Base-by-base conservation (phyloP, 371 early-diverging fungal genomes). In the Mortierella polycephala region DNA sequence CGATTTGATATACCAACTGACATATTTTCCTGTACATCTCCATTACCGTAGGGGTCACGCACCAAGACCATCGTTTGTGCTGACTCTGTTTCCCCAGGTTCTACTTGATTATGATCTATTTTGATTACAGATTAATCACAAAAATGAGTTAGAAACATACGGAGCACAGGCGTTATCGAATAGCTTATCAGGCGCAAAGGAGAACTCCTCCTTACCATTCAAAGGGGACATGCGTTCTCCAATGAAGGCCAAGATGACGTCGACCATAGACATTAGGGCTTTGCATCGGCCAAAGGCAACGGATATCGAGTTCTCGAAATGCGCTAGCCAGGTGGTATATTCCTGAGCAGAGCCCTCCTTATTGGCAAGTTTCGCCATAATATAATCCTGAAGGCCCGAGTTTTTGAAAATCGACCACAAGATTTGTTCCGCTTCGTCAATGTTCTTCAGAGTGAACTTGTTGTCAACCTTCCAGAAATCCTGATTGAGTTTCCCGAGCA, bases 261-360 rank as follows among this genome's bases (percentile, higher is more conserved):
- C 30, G 14, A 57, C 52, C 7, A 61, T 54, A 39, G 64, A 44
- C 7, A 56, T 20, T 13, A 67, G 5, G 55, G 60, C 45, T 2
- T 51, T 60, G 0, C 59, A n/a, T 7, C 57, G 68, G 5, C 57
- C 52, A 41, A 64, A 67, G 5, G 23, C 40, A 10, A 46, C 52
- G n/a, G 71, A 52, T 10, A 71, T 45, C 1, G 76, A 76, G 55
- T 71, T 76, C 50, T 71, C 57, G 54, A 67, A 67, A 39, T 49
- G 57, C 6, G 71, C 59, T 16, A 67, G 59, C 71, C 76, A 71
- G 13, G 64, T 51, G 8, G 67, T 50, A 37, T 53, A 64, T 12
- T 76, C 30, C 30, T 30, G 30, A 30, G 4, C 30, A 30, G 30
- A 30, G 30, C 30, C 30, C 30, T 30, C 74, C 54, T 64, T 74